A percentile compares a stretch with the other conserved stretches of the same genome.
These are phyloP conservation scores for Dovyalis caffra DNA, from an alignment of 345 rosid species.

Conservation along the genomic window DNA sequence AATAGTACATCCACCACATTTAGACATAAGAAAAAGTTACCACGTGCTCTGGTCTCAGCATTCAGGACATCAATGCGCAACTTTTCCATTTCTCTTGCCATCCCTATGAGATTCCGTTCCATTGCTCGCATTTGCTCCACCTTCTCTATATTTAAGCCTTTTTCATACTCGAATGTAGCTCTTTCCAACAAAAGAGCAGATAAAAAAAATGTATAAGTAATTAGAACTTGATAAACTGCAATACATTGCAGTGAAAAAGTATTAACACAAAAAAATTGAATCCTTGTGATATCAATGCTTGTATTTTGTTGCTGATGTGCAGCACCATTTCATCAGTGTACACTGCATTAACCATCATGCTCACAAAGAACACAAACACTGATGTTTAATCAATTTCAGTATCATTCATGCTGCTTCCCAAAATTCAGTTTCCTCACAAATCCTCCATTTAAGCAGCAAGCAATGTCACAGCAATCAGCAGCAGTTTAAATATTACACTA, in stretches of 20 bases:
- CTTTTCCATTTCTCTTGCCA: conserved; percentile 66
- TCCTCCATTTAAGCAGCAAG: neutral
- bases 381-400: neutral
- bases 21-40: conserved; percentile 25
- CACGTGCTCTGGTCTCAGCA: conserved; percentile 40
- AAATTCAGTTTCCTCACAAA: neutral
- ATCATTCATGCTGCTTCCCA: neutral
- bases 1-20: neutral
- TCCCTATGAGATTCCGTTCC: conserved; percentile 62
- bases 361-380: neutral
- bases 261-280: neutral
- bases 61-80: conserved; percentile 48
- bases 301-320: neutral
- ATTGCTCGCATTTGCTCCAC: conserved; percentile 57
- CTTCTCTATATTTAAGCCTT: conserved; percentile 60
- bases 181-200: conserved; percentile 36
- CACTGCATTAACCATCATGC: neutral
- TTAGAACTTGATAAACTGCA: conserved; percentile 1
- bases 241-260: neutral
- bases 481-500: neutral
- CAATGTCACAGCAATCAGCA: neutral
- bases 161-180: conserved; percentile 58
- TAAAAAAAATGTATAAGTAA: conserved; percentile 2
- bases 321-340: neutral
- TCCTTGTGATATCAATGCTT: neutral